These are phyloP conservation scores for Yarrowia porcina DNA, from an alignment of 805 yeast genomes.

Conservation along the genomic window DNA sequence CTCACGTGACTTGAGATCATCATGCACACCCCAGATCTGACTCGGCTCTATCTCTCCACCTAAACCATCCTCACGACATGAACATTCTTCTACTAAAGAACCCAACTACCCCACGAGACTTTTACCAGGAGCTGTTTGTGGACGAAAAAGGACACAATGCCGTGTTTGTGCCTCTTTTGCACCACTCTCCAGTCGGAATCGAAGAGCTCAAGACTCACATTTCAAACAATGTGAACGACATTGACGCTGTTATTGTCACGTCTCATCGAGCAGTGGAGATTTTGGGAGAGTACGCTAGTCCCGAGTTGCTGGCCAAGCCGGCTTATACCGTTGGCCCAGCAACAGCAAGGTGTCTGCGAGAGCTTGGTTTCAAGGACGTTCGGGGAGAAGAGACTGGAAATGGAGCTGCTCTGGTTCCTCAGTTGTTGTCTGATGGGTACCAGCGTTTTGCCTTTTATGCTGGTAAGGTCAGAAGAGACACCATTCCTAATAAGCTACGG, in stretches of 20 bases:
- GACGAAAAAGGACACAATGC: slow-evolving; percentile 43
- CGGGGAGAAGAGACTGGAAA: slow-evolving; percentile 83
- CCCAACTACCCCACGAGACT: slow-evolving; percentile 64
- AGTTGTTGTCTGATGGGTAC: slow-evolving; percentile 27
- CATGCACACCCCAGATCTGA: slow-evolving; percentile 7
- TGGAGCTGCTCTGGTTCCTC: slow-evolving; percentile 61
- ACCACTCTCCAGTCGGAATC: slow-evolving; percentile 57
- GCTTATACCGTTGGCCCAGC: slow-evolving; percentile 93
- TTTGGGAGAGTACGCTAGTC: slow-evolving; percentile 10
- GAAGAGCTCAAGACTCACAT: slow-evolving; percentile 46
- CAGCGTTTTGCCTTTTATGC: slow-evolving; percentile 59
- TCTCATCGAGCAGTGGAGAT: slow-evolving; percentile 92
- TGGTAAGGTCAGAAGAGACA: slow-evolving; percentile 80
- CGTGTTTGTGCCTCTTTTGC: slow-evolving; percentile 67
- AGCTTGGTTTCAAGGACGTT: slow-evolving; percentile 63
- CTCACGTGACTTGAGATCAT: slow-evolving; percentile 1
- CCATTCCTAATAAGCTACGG: slow-evolving; percentile 61
- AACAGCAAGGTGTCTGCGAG: slow-evolving; percentile 56
- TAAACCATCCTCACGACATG: background rate
- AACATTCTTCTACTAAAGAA: slow-evolving; percentile 59
- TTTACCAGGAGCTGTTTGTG: slow-evolving; percentile 51
- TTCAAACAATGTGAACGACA: slow-evolving; percentile 43
- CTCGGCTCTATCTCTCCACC: background rate
- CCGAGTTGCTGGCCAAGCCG: slow-evolving; percentile 36
- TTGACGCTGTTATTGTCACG: slow-evolving; percentile 67